Evolutionary conservation across 345 rosid species (phyloP), one percentile per base, ranked within the genome.

Genomic region (Hibiscus syriacus): DNA sequence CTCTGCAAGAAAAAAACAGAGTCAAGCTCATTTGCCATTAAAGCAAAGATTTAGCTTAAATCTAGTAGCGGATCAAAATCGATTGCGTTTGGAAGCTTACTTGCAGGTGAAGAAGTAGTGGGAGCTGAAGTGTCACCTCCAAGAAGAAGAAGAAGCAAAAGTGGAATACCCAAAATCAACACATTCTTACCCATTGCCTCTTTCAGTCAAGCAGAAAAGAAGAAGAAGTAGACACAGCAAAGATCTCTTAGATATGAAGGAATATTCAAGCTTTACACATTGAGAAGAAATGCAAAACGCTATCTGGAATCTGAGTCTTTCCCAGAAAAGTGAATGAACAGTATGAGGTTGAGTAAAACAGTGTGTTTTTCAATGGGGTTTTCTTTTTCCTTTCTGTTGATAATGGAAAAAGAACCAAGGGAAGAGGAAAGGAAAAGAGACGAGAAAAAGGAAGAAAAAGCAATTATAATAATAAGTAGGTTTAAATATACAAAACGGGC

Each of bases 81-180:
- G 38, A 60, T n/a, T n/a, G n/a, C n/a, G 55, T 50, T 38, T 12
- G 14, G 11, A 50, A 27, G 19, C 34, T 27, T 75, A 93, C 98
- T 93, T 30, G 97, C 94, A 39, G 99, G 97, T 41, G 99, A 78
- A 73, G 88, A 58, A 59, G 86, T 30, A 55, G 69, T 56, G 55
- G 96, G 87, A 82, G 92, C 93, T 32, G 89, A 73, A 67, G 90
- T 60, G 59, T 76, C 90, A 64, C 69, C 74, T 13, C 82, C 89
- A 39, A 84, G 73, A 60, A 84, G 45, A 41, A 45, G 50, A 39
- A 39, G 74, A 55, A 88, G 69, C 27, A 20, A 89, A 78, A 87
- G 55, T 55, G 78, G 67, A 70, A 82, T 52, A 55, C 79, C 67
- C 70, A 83, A 70, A 59, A 84, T 55, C 61, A 80, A 66, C 79